Percentiles rank a stretch among this genome's conserved stretches.
Conservation (phyloP, 2,329 filamentous ascomycete species). For the Hortaea sp. region DNA sequence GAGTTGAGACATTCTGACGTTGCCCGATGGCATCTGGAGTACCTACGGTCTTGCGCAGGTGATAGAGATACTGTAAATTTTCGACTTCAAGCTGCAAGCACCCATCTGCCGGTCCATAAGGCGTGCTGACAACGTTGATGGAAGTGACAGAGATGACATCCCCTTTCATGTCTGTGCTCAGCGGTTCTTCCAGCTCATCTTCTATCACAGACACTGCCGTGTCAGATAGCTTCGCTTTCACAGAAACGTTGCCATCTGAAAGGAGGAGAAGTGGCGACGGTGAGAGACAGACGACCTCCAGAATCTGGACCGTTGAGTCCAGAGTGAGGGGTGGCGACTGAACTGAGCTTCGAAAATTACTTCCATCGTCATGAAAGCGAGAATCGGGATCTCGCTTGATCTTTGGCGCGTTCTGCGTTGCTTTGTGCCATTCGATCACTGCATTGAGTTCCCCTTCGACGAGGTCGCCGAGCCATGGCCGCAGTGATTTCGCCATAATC, state of each 20-base stretch:
- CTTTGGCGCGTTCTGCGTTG: constrained; percentile 1
- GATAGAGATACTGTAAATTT: constrained; percentile 17
- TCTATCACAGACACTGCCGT: constrained; percentile 14
- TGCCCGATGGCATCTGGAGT: constrained; percentile 11
- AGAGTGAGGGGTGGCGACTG: constrained; percentile 1
- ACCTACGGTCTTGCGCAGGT: constrained; percentile 15
- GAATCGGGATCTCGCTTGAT: constrained; percentile 17
- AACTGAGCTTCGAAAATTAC: constrained; percentile 19
- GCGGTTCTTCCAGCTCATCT: constrained; percentile 12
- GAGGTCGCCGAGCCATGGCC: constrained; percentile 18
- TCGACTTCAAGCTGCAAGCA: constrained; percentile 18
- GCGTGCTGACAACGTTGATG: constrained; percentile 18
- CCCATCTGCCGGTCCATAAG: constrained; percentile 15
- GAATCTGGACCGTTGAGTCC: constrained; percentile 7
- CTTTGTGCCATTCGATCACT: constrained; percentile 18
- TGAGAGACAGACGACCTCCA: constrained; percentile 9
- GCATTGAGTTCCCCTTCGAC: constrained; percentile 16
- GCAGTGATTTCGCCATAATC: not conserved
- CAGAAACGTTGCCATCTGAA: constrained; percentile 16
- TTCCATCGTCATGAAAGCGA: constrained; percentile 21
- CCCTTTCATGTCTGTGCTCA: constrained; percentile 13
- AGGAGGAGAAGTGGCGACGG: constrained; percentile 10
- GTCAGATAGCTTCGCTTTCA: constrained; percentile 17
- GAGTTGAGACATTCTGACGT: constrained; percentile 6
- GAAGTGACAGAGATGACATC: constrained; percentile 16